Conservation (phyloP, 345 rosid species). For the Heritiera littoralis region DNA sequence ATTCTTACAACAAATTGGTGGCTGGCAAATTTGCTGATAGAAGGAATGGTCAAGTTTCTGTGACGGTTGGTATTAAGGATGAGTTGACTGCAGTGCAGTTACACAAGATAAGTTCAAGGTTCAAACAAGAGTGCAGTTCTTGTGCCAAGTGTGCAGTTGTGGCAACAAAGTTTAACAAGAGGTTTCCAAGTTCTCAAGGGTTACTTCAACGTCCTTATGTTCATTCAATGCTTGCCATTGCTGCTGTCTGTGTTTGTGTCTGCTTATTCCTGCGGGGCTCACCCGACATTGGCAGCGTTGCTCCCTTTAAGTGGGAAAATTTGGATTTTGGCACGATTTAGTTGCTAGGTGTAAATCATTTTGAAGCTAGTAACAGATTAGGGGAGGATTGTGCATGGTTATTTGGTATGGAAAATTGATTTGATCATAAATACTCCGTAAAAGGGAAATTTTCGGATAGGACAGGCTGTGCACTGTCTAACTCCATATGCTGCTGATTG, state of each 20-base stretch:
- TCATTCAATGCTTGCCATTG: slow-evolving; percentile 85
- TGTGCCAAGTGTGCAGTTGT: slow-evolving; percentile 61
- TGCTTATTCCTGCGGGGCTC: slow-evolving; percentile 75
- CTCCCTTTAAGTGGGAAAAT: slow-evolving; percentile 82
- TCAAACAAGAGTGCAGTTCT: slow-evolving; percentile 34
- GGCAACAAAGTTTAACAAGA: slow-evolving; percentile 48
- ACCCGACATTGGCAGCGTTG: slow-evolving; percentile 55
- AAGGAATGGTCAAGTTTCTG: slow-evolving; percentile 69
- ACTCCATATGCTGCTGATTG: not conserved
- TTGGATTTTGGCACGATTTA: slow-evolving; percentile 71
- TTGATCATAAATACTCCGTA: not conserved
- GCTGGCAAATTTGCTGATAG: slow-evolving; percentile 62
- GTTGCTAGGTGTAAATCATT: slow-evolving; percentile 2
- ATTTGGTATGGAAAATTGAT: not conserved
- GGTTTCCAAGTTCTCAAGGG: slow-evolving; percentile 50
- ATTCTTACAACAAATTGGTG: slow-evolving; percentile 66
- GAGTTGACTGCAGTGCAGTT: slow-evolving; percentile 31
- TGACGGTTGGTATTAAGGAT: slow-evolving; percentile 49
- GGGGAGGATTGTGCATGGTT: slow-evolving; percentile 6
- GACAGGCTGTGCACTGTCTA: not conserved
- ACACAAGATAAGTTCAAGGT: slow-evolving; percentile 16
- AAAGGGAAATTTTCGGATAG: not conserved
- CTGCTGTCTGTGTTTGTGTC: slow-evolving; percentile 91
- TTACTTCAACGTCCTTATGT: slow-evolving; percentile 73
- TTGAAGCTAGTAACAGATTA: slow-evolving; percentile 12